Conservation (phyloP, 2,329 filamentous ascomycete species). For the Trichophyton schoenleinii region DNA sequence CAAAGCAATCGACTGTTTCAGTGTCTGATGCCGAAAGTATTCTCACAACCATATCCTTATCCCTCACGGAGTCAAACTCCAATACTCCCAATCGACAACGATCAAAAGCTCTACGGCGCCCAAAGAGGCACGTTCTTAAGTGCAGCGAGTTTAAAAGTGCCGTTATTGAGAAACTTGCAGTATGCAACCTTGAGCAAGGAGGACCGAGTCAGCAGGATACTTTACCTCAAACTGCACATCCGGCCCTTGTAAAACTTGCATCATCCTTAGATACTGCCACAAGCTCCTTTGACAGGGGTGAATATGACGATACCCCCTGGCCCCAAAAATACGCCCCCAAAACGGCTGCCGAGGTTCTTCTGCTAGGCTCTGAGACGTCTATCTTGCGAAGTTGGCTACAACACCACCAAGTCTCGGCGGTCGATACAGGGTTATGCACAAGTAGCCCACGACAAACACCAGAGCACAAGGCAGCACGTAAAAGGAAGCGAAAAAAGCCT, state of each 20-base stretch:
- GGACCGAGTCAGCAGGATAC: neutral
- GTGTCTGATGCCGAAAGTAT: conserved; percentile 26
- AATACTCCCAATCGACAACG: neutral
- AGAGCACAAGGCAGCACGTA: conserved; percentile 23
- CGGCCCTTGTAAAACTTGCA: conserved; percentile 49
- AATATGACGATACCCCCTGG: conserved; percentile 65
- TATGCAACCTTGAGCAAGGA: neutral
- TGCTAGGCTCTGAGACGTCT: conserved; percentile 55
- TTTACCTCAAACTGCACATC: conserved; percentile 32
- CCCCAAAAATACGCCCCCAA: conserved; percentile 70
- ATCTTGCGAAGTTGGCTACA: conserved; percentile 72
- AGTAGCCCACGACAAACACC: conserved; percentile 16
- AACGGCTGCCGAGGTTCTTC: conserved; percentile 58
- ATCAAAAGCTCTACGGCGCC: conserved; percentile 5
- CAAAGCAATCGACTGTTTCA: conserved; percentile 23
- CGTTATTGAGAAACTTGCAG: neutral
- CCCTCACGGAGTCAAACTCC: neutral
- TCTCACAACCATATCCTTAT: conserved; percentile 11
- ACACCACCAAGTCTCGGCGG: conserved; percentile 60
- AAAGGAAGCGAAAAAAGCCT: conserved; percentile 49
- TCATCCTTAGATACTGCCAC: conserved; percentile 47
- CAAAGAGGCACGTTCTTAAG: conserved; percentile 1
- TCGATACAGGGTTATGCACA: conserved; percentile 43
- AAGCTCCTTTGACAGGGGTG: conserved; percentile 68
- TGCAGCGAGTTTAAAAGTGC: neutral